Evolutionary conservation across 1,284 basidiomycete genomes (phyloP).

Genomic region (Leccinum fallax): DNA sequence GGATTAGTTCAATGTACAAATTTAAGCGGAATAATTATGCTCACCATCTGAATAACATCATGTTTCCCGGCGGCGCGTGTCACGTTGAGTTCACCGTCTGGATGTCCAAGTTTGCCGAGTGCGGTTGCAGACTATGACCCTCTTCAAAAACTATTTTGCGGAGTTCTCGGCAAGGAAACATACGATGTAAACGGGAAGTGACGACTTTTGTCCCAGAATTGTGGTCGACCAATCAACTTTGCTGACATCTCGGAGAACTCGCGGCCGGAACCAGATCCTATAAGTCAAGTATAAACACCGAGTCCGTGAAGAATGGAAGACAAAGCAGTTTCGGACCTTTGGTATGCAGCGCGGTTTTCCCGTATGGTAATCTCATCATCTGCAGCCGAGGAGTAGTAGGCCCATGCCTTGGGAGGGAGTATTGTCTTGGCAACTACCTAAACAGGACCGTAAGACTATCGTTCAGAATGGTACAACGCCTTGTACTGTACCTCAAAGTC

Average conservation of each 20-base stretch:
- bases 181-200: slow-evolving; percentile 63
- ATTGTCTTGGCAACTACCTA: slow-evolving; percentile 53
- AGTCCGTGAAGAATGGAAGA: slow-evolving; percentile 7
- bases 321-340: slow-evolving; percentile 41
- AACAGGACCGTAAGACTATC: slow-evolving; percentile 3
- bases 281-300: not conserved
- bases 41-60: slow-evolving; percentile 60
- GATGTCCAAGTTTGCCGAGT: slow-evolving; percentile 65
- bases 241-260: slow-evolving; percentile 66
- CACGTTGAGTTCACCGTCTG: slow-evolving; percentile 62
- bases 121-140: slow-evolving; percentile 44
- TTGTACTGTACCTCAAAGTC: slow-evolving; percentile 59
- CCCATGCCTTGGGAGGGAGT: slow-evolving; percentile 61
- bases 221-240: slow-evolving; percentile 62
- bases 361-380: slow-evolving; percentile 70
- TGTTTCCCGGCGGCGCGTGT: slow-evolving; percentile 59
- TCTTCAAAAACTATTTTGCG: slow-evolving; percentile 24
- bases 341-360: slow-evolving; percentile 70
- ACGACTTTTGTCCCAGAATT: slow-evolving; percentile 57
- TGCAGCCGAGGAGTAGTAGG: slow-evolving; percentile 65
- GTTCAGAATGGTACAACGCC: not conserved
- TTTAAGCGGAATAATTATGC: slow-evolving; percentile 11
- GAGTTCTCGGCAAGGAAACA: slow-evolving; percentile 5
- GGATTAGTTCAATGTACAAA: slow-evolving; percentile 31
- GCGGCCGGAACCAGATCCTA: slow-evolving; percentile 75